These are phyloP conservation scores for Corylus avellana DNA, from an alignment of 306 rosid species.

Conservation along the genomic window DNA sequence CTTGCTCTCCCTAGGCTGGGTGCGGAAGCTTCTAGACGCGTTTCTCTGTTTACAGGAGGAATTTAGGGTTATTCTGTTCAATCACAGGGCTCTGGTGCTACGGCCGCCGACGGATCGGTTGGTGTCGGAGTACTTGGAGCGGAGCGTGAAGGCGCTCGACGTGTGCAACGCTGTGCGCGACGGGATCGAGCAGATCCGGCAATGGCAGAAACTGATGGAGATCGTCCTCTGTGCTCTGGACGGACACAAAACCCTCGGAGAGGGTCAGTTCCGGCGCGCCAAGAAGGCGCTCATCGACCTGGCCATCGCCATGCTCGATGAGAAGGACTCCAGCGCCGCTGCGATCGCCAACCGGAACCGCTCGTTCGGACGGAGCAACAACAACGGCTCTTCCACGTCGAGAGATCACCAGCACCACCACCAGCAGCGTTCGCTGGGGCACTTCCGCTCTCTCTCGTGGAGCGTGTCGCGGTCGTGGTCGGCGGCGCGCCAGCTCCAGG, in stretches of 20 bases:
- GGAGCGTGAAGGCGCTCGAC: slow-evolving; percentile 83
- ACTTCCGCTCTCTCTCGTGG: slow-evolving; percentile 89
- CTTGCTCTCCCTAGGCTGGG: slow-evolving; percentile 69
- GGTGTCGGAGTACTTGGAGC: slow-evolving; percentile 67
- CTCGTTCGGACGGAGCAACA: slow-evolving; percentile 68
- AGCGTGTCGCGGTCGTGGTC: slow-evolving; percentile 93
- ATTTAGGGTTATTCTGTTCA: slow-evolving; percentile 53
- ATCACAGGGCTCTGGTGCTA: slow-evolving; percentile 26
- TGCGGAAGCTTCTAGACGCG: slow-evolving; percentile 64
- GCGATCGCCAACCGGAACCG: slow-evolving; percentile 63
- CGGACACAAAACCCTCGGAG: slow-evolving; percentile 55
- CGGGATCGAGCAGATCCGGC: slow-evolving; percentile 80
- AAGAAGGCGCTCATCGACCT: slow-evolving; percentile 80
- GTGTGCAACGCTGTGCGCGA: slow-evolving; percentile 87
- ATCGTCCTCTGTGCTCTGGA: slow-evolving; percentile 70
- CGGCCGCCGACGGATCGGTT: slow-evolving; percentile 63
- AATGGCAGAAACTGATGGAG: slow-evolving; percentile 76
- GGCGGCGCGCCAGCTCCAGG: slow-evolving; percentile 86
- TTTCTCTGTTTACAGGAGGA: slow-evolving; percentile 68
- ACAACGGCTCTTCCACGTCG: neutral
- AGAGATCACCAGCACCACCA: slow-evolving; percentile 30
- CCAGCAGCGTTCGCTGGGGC: slow-evolving; percentile 47
- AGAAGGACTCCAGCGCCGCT: slow-evolving; percentile 55
- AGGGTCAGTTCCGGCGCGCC: slow-evolving; percentile 88
- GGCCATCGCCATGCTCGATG: slow-evolving; percentile 83